Conservation (phyloP, 208 protist species). For the Acanthamoeba polyphaga region DNA sequence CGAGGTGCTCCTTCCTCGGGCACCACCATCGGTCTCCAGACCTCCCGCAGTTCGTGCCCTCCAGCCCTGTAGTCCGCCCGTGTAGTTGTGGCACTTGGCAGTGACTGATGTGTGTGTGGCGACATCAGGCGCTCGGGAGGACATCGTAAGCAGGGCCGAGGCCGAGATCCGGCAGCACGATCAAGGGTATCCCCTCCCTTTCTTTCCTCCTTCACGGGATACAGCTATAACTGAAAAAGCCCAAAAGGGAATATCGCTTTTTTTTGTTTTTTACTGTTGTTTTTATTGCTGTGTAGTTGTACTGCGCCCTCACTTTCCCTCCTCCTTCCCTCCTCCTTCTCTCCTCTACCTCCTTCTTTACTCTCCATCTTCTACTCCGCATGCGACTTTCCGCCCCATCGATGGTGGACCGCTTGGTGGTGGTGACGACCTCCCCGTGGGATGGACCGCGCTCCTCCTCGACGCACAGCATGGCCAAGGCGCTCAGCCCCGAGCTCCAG, state of each 20-base stretch:
- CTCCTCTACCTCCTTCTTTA: not conserved
- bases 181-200: not conserved
- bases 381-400: not conserved
- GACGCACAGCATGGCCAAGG: not conserved
- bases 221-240: no score
- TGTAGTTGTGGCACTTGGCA: no score
- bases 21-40: not conserved
- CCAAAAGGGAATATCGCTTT: no score
- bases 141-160: conserved; percentile 10
- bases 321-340: not conserved
- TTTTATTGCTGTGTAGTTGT: not conserved
- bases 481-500: conserved; percentile 27
- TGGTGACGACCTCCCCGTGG: not conserved
- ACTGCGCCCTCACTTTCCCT: not conserved
- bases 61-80: not conserved
- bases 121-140: not conserved
- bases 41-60: not conserved
- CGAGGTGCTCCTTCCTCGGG: not conserved
- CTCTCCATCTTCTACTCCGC: not conserved
- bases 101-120: not conserved
- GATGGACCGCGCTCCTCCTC: not conserved
- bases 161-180: not conserved
- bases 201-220: no score
- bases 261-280: no score
- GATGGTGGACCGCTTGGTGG: not conserved